Percentiles rank a stretch among this genome's conserved stretches.
phyloP scores from a whole-genome alignment of 2,329 filamentous ascomycete species.

The Neonectria hederae region DNA sequence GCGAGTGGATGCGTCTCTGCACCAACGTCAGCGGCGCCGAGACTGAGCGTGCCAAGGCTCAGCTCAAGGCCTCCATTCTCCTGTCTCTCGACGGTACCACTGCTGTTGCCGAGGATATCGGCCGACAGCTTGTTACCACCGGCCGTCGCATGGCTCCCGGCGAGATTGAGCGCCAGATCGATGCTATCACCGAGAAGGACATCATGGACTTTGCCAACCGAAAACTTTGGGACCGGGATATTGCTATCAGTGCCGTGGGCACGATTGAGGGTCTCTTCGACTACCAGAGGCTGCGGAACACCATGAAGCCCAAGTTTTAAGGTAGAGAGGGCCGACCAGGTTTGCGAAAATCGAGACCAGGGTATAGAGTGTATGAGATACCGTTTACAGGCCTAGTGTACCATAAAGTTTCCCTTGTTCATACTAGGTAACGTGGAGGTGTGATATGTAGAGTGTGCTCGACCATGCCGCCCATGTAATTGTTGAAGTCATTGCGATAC shows the following conservation, averaged over 20 bases:
- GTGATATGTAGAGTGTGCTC: constrained; percentile 39
- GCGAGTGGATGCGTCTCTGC: constrained; percentile 96
- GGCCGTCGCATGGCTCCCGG: constrained; percentile 89
- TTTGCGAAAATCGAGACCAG: constrained; percentile 50
- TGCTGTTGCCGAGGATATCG: constrained; percentile 96
- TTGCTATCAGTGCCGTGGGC: constrained; percentile 92
- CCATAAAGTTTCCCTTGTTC: constrained; percentile 60
- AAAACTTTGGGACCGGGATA: constrained; percentile 97
- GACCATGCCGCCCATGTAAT: constrained; percentile 14
- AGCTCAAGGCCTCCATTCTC: constrained; percentile 98
- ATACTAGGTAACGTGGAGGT: constrained; percentile 47
- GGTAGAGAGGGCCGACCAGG: constrained; percentile 41
- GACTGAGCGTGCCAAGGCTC: constrained; percentile 97
- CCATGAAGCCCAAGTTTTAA: constrained; percentile 85
- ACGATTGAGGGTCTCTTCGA: constrained; percentile 87
- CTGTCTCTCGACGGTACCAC: constrained; percentile 98
- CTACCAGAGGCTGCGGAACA: constrained; percentile 81
- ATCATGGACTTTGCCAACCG: constrained; percentile 96
- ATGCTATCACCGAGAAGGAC: constrained; percentile 91
- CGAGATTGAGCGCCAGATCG: constrained; percentile 94
- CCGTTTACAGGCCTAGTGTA: constrained; percentile 63
- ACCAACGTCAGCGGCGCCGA: constrained; percentile 88
- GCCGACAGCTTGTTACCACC: constrained; percentile 97
- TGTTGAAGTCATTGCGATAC: background rate
- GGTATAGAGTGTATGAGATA: constrained; percentile 68